Evolutionary conservation across 495 filamentous ascomycete species (phyloP), one percentile per base, ranked within the genome.

Genomic region (Hyaloscypha variabilis): DNA sequence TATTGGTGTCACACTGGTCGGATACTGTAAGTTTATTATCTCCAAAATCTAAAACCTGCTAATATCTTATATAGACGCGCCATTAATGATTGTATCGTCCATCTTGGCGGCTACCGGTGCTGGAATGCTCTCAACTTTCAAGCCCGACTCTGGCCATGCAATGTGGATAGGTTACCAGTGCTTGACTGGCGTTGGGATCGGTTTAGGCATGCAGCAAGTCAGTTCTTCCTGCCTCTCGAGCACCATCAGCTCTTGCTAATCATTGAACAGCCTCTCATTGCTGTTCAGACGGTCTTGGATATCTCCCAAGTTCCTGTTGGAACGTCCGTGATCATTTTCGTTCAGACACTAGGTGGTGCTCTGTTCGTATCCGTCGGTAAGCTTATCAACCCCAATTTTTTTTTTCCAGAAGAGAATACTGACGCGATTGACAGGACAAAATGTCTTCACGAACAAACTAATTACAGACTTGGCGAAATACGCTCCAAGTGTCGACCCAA

Each of bases 61-160:
- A 39, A 62, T 46, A 30, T 19, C 3, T 17, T n/a, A n/a, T 3
- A 52, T 42, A 63, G 60, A 63, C 42, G 58, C 62, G 23, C 80
- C 79, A 0, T 64, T 78, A 25, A 64, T 78, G 51, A 61, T 77
- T 6, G 36, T 64, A 14, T 67, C 72, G 21, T 61, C 73, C 4
- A 68, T 68, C 31, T 19, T 78, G 24, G 39, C 56, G 24, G 57
- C 69, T 0, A 82, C 83, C 6, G 93, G 93, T 25, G 91, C 55
- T 23, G 68, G 68, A 10, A 30, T 71, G 26, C 46, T 71, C 30
- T 57, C 55, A 6, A 67, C 68, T 3, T 55, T 67, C 2, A 62
- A 29, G 8, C 54, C 60, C n/a, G 68, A 58, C 11, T 61, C 65
- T 19, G 26, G 26, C 17, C 52, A 62, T 39, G 29, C 31, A n/a